Evolutionary conservation across 208 protist species (phyloP).

Genomic region (Acanthamoeba lugdunensis): DNA sequence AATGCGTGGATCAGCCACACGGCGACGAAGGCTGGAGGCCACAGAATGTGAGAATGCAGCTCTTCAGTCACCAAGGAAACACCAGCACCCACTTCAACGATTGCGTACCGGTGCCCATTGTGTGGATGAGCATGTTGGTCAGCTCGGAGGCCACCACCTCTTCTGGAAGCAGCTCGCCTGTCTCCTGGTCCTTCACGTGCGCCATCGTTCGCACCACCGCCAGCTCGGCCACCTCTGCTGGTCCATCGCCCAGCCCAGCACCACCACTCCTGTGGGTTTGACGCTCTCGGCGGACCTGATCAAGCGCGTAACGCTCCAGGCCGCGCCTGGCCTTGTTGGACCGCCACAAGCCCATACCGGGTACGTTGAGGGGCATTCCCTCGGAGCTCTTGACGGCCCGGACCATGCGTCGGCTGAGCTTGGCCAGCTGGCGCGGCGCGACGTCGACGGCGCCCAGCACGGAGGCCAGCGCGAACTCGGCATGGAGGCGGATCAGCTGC

Average conservation of each 20-base stretch:
- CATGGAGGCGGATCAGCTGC: not conserved
- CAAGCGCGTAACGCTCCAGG: not conserved
- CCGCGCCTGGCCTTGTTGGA: slow-evolving; percentile 3
- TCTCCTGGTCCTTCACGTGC: not conserved
- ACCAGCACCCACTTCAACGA: not conserved
- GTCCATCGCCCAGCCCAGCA: not conserved
- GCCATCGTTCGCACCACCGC: not conserved
- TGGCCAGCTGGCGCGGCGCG: not conserved
- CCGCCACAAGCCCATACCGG: not conserved
- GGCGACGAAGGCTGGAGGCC: not conserved
- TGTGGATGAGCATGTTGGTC: not conserved
- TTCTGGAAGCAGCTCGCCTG: not conserved
- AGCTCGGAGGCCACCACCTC: not conserved
- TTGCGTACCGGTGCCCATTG: not conserved
- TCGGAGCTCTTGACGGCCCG: not conserved
- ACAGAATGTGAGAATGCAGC: not conserved
- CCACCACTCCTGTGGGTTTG: no score
- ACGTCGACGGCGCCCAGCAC: not conserved
- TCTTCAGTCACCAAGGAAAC: not conserved
- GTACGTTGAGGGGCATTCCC: not conserved
- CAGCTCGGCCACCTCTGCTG: not conserved
- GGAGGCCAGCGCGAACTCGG: slow-evolving; percentile 9
- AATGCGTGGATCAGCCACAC: not conserved
- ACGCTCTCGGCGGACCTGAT: not conserved
- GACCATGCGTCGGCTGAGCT: not conserved